Percentiles rank a stretch among this genome's conserved stretches.
phyloP scores from a whole-genome alignment of 2,329 filamentous ascomycete genomes.

The Pseudogymnoascus destructans region DNA sequence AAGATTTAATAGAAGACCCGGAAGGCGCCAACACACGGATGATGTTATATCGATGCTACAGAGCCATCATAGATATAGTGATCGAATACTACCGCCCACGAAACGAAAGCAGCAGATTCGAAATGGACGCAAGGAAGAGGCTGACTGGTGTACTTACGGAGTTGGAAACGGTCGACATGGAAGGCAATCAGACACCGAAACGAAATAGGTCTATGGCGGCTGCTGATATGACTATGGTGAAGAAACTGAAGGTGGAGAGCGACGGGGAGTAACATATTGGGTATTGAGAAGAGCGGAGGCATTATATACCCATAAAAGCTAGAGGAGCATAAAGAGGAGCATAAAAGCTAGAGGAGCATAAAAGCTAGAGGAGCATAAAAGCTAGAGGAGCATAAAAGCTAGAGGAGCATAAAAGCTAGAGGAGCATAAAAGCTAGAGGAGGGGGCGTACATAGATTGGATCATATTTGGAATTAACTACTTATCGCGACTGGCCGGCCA shows the following conservation, averaged over 20 bases:
- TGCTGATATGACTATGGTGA: constrained; percentile 12
- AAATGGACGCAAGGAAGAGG: constrained; percentile 40
- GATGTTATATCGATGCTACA: constrained; percentile 46
- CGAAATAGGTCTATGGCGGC: constrained; percentile 15
- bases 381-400: no score
- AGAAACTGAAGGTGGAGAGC: constrained; percentile 17
- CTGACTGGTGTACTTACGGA: constrained; percentile 35
- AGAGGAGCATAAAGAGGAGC: no score
- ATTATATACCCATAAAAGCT: constrained; percentile 9
- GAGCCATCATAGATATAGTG: constrained; percentile 39
- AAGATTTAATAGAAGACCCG: constrained; percentile 31
- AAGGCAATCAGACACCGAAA: constrained; percentile 17
- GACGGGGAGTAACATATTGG: constrained; percentile 11
- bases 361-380: no score
- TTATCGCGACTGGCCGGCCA: background rate
- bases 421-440: constrained; percentile 4
- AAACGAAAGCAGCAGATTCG: constrained; percentile 34
- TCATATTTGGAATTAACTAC: background rate
- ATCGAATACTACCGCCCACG: constrained; percentile 41
- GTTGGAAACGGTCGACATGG: constrained; percentile 29
- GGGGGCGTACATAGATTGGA: background rate
- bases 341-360: no score
- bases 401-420: no score
- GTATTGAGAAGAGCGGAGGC: constrained; percentile 10
- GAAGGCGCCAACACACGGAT: constrained; percentile 34